These are phyloP conservation scores for Thielaviopsis punctulata DNA, from an alignment of 2,329 filamentous ascomycete genomes.

Conservation along the genomic window DNA sequence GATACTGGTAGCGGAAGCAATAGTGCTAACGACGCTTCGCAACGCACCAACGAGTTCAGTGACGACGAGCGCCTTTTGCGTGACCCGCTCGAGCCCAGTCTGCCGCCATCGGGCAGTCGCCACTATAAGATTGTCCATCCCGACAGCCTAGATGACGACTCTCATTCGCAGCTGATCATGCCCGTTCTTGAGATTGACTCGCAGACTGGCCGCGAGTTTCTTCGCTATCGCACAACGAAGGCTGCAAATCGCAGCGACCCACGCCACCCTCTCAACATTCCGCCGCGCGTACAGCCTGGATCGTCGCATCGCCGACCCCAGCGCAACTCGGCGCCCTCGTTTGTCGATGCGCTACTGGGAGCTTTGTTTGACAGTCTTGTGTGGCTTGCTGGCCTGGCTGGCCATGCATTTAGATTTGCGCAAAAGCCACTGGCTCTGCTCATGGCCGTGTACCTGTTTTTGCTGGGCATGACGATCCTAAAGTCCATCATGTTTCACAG, in stretches of 20 bases:
- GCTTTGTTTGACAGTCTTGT: constrained; percentile 23
- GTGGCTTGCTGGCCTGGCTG: constrained; percentile 39
- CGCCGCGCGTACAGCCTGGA: neutral
- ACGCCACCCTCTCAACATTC: neutral
- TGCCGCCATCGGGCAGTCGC: constrained; percentile 14
- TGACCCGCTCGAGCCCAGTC: constrained; percentile 15
- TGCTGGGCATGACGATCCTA: constrained; percentile 40
- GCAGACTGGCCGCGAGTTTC: neutral
- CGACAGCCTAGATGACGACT: constrained; percentile 12
- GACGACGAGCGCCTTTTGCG: constrained; percentile 18
- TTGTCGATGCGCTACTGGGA: constrained; percentile 21
- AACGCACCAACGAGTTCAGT: constrained; percentile 2
- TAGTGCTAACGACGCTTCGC: constrained; percentile 21
- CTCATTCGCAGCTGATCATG: neutral
- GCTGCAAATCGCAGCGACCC: neutral
- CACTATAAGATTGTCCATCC: constrained; percentile 11
- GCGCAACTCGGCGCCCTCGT: neutral
- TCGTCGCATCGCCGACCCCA: constrained; percentile 2
- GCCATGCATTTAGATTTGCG: constrained; percentile 40
- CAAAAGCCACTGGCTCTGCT: constrained; percentile 47
- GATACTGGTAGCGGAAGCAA: neutral
- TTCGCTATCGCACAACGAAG: neutral
- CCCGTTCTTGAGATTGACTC: neutral
- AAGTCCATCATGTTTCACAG: constrained; percentile 46
- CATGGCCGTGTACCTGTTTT: constrained; percentile 42